Base-by-base conservation (phyloP, 352 stramenopile species). In the Phytophthora europaea region DNA sequence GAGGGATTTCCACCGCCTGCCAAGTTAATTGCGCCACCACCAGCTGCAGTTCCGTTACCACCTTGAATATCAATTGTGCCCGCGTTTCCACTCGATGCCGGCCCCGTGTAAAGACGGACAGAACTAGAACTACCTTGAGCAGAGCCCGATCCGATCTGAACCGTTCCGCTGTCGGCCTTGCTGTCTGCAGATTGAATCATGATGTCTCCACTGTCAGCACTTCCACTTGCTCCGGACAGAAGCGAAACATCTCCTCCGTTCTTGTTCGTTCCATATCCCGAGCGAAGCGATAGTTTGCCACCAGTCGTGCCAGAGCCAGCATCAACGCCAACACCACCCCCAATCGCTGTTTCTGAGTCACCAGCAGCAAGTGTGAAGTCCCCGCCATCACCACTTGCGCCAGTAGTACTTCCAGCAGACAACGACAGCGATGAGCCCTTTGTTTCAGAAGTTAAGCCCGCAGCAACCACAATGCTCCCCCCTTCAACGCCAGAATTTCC, bases 21-120 rank as follows among this genome's bases (percentile, higher is more conserved):
- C 33, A 79, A 61, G 55, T 58, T 65, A 55, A 79, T 16, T 51
- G 72, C 34, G 28, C 72, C 72, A 45, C 23, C 23, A 26, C 48
- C 40, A n/a, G 45, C 31, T 40, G 55, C 40, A 56, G 51, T 31
- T 15, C 73, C 71, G 33, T 63, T 78, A 50, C 67, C 71, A 38
- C 70, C 79, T 56, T 54, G 36, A 20, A 89, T 73, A 43, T 67
- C 52, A 40, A 87, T 71, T 28, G 54, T 74, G 10, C 79, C 81
- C 40, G 71, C 79, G 22, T 73, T 67, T 76, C 63, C 71, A 61
- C 7, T 73, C 18, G 61, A 45, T 48, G 70, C 54, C 47, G 43
- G 60, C 34, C 81, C 78, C 15, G 70, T 79, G 43, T 62, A 75
- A 38, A 88, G 51, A 43, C 67, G 61, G 55, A 76, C 36, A 57